Conservation (phyloP, 1,284 basidiomycete species). For the Cutaneotrichosporon spelunceum region DNA sequence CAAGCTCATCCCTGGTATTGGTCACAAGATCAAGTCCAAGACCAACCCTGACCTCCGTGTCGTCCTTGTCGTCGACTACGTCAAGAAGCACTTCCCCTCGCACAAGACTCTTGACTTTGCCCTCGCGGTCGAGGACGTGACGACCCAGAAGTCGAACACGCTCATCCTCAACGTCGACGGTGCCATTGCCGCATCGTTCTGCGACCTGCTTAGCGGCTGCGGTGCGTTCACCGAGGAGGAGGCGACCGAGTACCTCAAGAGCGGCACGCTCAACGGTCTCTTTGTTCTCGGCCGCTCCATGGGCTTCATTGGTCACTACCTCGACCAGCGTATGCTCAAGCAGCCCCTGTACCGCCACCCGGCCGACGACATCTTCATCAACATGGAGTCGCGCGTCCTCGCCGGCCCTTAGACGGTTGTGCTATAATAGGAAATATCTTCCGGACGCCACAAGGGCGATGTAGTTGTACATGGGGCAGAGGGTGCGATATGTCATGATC, state of each 20-base stretch:
- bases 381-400: slow-evolving; percentile 13
- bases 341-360: slow-evolving; percentile 75
- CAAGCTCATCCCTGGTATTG: slow-evolving; percentile 95
- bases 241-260: slow-evolving; percentile 93
- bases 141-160: slow-evolving; percentile 96
- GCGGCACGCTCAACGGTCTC: slow-evolving; percentile 74
- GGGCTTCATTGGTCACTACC: slow-evolving; percentile 68
- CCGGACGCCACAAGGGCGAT: not conserved
- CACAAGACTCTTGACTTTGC: slow-evolving; percentile 91
- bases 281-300: slow-evolving; percentile 97
- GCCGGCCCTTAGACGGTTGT: not conserved
- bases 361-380: slow-evolving; percentile 26
- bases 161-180: slow-evolving; percentile 93
- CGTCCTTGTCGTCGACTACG: slow-evolving; percentile 96
- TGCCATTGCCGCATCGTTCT: slow-evolving; percentile 96
- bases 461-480: slow-evolving; percentile 8
- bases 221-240: slow-evolving; percentile 95
- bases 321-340: slow-evolving; percentile 85
- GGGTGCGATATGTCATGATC: not conserved
- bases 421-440: not conserved
- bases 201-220: slow-evolving; percentile 86
- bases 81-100: slow-evolving; percentile 90
- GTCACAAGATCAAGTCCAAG: slow-evolving; percentile 99
- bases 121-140: slow-evolving; percentile 97
- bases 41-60: slow-evolving; percentile 97